Conservation (phyloP, 805 yeast genomes). For the Sporopachydermia lactativora region DNA sequence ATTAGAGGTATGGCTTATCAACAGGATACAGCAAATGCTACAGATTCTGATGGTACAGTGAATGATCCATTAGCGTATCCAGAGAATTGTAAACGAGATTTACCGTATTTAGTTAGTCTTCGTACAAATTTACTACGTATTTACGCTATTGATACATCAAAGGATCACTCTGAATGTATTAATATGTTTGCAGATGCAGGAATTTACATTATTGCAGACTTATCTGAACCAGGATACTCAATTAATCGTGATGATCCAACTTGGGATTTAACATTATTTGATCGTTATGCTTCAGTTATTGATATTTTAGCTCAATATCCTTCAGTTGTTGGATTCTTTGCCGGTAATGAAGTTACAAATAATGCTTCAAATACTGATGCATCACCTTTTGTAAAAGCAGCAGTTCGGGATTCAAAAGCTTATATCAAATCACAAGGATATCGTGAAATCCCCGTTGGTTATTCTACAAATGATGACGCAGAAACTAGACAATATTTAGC, state of each 20-base stretch:
- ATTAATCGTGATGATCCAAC: constrained; percentile 64
- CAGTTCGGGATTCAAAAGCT: constrained; percentile 74
- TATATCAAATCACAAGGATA: constrained; percentile 56
- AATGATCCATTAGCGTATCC: constrained; percentile 69
- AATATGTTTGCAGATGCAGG: constrained; percentile 64
- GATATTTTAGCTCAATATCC: constrained; percentile 66
- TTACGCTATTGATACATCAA: constrained; percentile 65
- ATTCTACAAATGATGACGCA: constrained; percentile 81
- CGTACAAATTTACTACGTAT: constrained; percentile 74
- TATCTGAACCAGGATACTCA: constrained; percentile 73
- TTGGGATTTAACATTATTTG: constrained; percentile 61
- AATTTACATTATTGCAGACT: constrained; percentile 81
- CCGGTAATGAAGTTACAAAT: constrained; percentile 95
- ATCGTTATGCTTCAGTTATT: constrained; percentile 70
- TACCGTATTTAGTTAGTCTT: constrained; percentile 57
- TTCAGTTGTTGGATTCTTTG: constrained; percentile 86
- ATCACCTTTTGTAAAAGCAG: constrained; percentile 92
- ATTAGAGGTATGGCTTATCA: constrained; percentile 85
- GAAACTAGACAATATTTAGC: constrained; percentile 70
- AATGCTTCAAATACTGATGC: constrained; percentile 73
- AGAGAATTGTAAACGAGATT: constrained; percentile 61
- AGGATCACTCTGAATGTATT: constrained; percentile 71
- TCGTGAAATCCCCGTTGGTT: constrained; percentile 84
- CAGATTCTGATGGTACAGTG: constrained; percentile 29
- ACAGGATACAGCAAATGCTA: constrained; percentile 36